A percentile compares a stretch with the other conserved stretches of the same genome.
These are phyloP conservation scores for Leucosporidium scottii DNA, from an alignment of 768 basidiomycete species.

Conservation along the genomic window DNA sequence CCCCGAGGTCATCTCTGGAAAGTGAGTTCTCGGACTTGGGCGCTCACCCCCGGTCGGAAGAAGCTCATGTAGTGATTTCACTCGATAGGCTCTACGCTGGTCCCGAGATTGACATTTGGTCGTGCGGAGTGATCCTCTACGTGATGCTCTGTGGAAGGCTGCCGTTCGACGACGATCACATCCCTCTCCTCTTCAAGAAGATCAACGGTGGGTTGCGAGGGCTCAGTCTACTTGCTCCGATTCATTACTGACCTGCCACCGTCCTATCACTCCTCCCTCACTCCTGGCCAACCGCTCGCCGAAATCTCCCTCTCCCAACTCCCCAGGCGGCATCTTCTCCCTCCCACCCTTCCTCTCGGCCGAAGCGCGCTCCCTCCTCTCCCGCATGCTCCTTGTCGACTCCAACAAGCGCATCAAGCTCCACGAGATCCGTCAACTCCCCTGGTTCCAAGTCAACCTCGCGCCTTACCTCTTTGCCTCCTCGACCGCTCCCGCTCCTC, in stretches of 20 bases:
- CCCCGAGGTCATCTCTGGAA: constrained; percentile 92
- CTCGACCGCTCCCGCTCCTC: constrained; percentile 47
- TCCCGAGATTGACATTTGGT: constrained; percentile 98
- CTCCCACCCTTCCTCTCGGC: constrained; percentile 71
- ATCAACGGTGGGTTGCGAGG: constrained; percentile 56
- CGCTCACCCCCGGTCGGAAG: background rate
- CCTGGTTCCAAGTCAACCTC: constrained; percentile 81
- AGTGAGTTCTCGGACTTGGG: constrained; percentile 42
- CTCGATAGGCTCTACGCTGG: constrained; percentile 68
- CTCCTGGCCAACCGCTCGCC: background rate
- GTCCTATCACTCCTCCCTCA: background rate
- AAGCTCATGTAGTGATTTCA: background rate
- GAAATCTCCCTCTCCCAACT: constrained; percentile 10
- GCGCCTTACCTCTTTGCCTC: constrained; percentile 62
- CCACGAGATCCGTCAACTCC: constrained; percentile 79
- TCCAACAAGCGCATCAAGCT: constrained; percentile 92
- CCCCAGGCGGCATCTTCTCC: constrained; percentile 72
- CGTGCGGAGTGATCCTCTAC: constrained; percentile 95
- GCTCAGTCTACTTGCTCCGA: background rate
- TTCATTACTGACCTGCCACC: constrained; percentile 14
- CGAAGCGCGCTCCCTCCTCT: constrained; percentile 72
- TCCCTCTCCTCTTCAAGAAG: constrained; percentile 84
- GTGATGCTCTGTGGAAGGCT: constrained; percentile 93
- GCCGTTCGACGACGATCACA: constrained; percentile 96
- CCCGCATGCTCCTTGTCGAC: constrained; percentile 85